Evolutionary conservation across 192 early-diverging fungal genomes (phyloP).

Genomic region (Paraglomus brasilianum): DNA sequence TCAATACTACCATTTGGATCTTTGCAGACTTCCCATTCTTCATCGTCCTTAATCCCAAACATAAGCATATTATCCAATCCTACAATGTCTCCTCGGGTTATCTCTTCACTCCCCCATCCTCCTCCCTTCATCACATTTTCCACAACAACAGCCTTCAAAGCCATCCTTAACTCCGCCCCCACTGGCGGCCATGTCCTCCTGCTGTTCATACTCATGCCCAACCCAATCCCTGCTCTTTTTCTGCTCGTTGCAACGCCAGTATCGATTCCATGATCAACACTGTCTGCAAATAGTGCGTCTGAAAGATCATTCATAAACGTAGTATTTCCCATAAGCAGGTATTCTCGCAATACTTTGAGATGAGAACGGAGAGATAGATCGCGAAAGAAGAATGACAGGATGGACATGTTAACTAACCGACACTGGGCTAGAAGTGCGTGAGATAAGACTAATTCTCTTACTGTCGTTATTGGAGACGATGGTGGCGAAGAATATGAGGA

Average conservation of each 20-base stretch:
- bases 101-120: slow-evolving; percentile 1
- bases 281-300: slow-evolving; percentile 42
- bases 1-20: slow-evolving; percentile 45
- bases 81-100: neutral
- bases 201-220: slow-evolving; percentile 23
- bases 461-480: neutral
- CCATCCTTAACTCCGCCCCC: slow-evolving; percentile 25
- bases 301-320: slow-evolving; percentile 40
- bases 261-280: slow-evolving; percentile 29
- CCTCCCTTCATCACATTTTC: slow-evolving; percentile 28
- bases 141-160: slow-evolving; percentile 35
- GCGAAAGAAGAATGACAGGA: slow-evolving; percentile 48
- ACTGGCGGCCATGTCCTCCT: slow-evolving; percentile 33
- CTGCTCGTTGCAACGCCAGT: neutral
- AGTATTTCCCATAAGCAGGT: slow-evolving; percentile 44
- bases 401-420: slow-evolving; percentile 43
- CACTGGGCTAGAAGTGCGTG: slow-evolving; percentile 16
- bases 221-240: neutral
- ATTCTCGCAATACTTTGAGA: slow-evolving; percentile 41
- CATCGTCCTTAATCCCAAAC: slow-evolving; percentile 39
- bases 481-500: no score
- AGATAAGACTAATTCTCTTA: slow-evolving; percentile 13
- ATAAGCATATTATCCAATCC: slow-evolving; percentile 40
- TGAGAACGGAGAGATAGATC: slow-evolving; percentile 45
- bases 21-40: slow-evolving; percentile 36